phyloP scores from a whole-genome alignment of 768 basidiomycete genomes.

The Amanita molliuscula region DNA sequence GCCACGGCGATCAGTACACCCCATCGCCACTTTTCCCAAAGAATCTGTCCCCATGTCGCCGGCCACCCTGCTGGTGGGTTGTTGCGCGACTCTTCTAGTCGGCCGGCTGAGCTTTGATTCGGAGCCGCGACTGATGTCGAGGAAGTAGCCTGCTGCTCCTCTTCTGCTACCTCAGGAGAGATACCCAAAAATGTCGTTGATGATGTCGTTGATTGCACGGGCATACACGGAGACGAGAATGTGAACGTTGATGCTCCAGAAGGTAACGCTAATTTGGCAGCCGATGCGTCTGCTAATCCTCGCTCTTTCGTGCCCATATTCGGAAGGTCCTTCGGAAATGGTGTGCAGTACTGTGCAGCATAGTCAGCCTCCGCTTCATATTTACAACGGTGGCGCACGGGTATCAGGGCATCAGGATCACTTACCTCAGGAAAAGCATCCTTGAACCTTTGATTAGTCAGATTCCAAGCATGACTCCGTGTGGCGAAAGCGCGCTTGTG shows the following conservation, averaged over 20 bases:
- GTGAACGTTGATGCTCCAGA: slow-evolving; percentile 4
- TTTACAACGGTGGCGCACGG: neutral
- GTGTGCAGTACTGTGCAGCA: slow-evolving; percentile 52
- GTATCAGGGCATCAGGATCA: slow-evolving; percentile 10
- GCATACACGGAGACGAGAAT: neutral
- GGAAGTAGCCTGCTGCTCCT: neutral
- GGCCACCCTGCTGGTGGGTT: slow-evolving; percentile 38
- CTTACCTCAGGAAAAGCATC: slow-evolving; percentile 86
- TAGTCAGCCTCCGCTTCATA: neutral
- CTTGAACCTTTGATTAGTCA: slow-evolving; percentile 66
- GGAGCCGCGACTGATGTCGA: slow-evolving; percentile 6
- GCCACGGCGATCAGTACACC: slow-evolving; percentile 71
- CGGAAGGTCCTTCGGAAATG: slow-evolving; percentile 62
- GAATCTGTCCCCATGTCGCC: slow-evolving; percentile 50
- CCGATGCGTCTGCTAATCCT: slow-evolving; percentile 31
- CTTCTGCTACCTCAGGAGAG: neutral
- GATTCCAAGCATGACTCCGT: slow-evolving; percentile 81
- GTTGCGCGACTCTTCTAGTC: slow-evolving; percentile 7
- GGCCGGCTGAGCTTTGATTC: slow-evolving; percentile 6
- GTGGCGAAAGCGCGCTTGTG: slow-evolving; percentile 73
- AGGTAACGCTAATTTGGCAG: slow-evolving; percentile 14
- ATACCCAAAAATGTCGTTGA: neutral
- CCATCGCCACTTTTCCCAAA: slow-evolving; percentile 84
- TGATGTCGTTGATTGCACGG: neutral
- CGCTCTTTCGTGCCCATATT: slow-evolving; percentile 87